Evolutionary conservation across 495 filamentous ascomycete genomes (phyloP), one percentile per base, ranked within the genome.

Genomic region (Articulospora tetracladia): DNA sequence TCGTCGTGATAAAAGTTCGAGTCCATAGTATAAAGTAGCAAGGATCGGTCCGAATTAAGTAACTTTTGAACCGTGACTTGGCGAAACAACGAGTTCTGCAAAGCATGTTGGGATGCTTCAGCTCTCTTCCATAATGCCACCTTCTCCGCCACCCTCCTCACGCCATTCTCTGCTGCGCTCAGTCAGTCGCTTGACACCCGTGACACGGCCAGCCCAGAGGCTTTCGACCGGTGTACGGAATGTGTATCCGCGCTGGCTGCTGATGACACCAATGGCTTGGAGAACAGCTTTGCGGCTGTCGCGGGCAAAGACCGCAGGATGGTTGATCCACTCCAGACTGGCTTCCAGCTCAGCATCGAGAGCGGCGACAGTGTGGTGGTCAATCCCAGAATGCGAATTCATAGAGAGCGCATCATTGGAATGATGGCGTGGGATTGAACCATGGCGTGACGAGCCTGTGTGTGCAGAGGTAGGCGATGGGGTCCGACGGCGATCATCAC

Each of bases 281-380:
- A 99, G 79, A 1, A 99, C 93, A 13, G 93, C 91, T 74, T 99
- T 99, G 66, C 94, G 83, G 32, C 89, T 92, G 71, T 99, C 94
- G n/a, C 94, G 85, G 24, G 87, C 85, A 66, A 99, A 99, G 8
- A 98, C 90, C 1, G 93, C 93, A 6, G 94, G 95, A 69, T 99
- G 95, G 66, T 88, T 91, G 70, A 99, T 98, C 94, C 94, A 99
- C 72, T 99, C 94, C n/a, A 99, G 78, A n/a, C 88, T 86, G 11
- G 90, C 79, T 69, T 97, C 90, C 10, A 99, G 81, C 67, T 98
- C 94, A 4, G 89, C 84, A 68, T 98, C 94, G 17, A 99, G 84
- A 3, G 95, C 95, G 20, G 82, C 78, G 66, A 98, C 89, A 3
- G 90, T 94, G 27, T 79, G 74, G 4, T 79, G 67, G 66, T 97